Evolutionary conservation across 1,284 basidiomycete genomes (phyloP), one percentile per base, ranked within the genome.

Genomic region (Leccinum subrobustum): DNA sequence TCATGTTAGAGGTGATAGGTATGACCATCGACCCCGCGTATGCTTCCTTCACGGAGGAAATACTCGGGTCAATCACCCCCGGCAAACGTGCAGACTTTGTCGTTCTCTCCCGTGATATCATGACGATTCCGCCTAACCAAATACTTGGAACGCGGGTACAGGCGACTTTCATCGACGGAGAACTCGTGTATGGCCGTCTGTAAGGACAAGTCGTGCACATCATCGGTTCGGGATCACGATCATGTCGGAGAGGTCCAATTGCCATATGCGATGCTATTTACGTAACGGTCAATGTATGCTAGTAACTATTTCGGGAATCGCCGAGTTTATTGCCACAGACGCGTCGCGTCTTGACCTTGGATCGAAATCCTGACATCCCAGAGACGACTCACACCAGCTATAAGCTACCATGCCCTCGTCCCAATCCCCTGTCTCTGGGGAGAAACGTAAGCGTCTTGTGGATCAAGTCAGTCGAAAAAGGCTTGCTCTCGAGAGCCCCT

Each of bases 31-130:
- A 92, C 66, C 83, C 92, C 2, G 93, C 95, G 0, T 95, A 89
- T 71, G 93, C 94, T 9, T 91, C 92, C 0, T 95, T 96, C 75
- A 87, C 87, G 1, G 92, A 94, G 66, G 73, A 83, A 50, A 76
- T 72, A 8, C 80, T 93, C 0, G 93, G 89, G 27, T 92, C 88
- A 2, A 80, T 96, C 47, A 81, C 83, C 33, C 73, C 80, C 3
- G 92, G 93, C n/a, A 94, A 93, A 70, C 79, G 83, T 39, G 94
- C 93, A 18, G 95, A 97, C 73, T 92, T 89, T 64, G 87, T 92
- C 20, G 79, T 96, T 12, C 80, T 95, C 59, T 91, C 91, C 25
- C 84, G 86, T 66, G 87, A 96, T 73, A 89, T 96, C 65, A 89
- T 96, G 87, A 78, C 78, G 4, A 75, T 93, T 29, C 78, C 86